Base-by-base conservation (phyloP, 495 filamentous ascomycete genomes). In the Podospora appendiculata region DNA sequence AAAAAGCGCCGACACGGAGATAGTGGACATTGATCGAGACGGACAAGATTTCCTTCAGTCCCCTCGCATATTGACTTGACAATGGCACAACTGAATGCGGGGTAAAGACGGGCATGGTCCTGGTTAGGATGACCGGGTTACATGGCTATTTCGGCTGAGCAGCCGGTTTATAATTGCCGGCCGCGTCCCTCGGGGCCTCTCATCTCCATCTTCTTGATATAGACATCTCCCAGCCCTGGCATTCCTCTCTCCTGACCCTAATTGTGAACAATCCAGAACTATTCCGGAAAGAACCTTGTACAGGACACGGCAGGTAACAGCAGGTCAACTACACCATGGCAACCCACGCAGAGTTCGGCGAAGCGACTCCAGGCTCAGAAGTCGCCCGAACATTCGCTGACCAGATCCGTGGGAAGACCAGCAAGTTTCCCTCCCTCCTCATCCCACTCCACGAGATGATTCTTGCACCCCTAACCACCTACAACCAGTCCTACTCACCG, bases 331-430 rank as follows among this genome's bases (percentile, higher is more conserved):
- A 12, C 42, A 10, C n/a, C 11, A 72, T 73, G 71, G 64, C 64
- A 36, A 72, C 71, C 5, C 62, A 75, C 41, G 43, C 71, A 13
- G 65, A 72, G 14, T 78, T 71, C 57, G 68, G 70, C 18, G 66
- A 71, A 33, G 62, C 52, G 17, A 76, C 74, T 1, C 69, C 70
- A 7, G 74, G 65, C 1, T 64, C 70, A 5, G 63, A 71, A 47
- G 78, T 76, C 9, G 73, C 73, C 3, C 56, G 53, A 4, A 54
- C 58, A 0, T 79, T 78, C 54, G 63, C 63, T 0, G 60, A 66
- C 12, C 54, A 69, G 14, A 70, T 77, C 39, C 56, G 55, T 7
- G 68, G 62, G 8, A 73, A 65, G 45, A 70, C 60, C 36, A 64
- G 72, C 74, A 16, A 55, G 59, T 51, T 7, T 11, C n/a, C 38